Evolutionary conservation across 495 filamentous ascomycete species (phyloP).

Genomic region (Penicillium taxi): DNA sequence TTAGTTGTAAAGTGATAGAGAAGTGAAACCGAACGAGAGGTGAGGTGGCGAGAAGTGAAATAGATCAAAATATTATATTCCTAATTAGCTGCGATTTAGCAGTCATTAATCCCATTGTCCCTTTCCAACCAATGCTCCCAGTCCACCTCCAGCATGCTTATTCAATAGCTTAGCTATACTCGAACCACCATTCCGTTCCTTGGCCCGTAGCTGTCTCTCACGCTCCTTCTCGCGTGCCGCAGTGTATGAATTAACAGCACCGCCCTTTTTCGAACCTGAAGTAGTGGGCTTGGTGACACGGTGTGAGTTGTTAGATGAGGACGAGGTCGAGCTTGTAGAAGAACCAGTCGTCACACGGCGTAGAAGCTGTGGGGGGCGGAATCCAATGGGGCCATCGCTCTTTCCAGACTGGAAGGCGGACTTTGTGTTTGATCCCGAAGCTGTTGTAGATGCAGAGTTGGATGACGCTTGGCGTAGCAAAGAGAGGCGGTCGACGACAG

Average conservation of each 20-base stretch:
- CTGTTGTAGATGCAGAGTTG: conserved; percentile 40
- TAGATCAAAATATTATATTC: too few species aligned
- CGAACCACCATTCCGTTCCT: conserved; percentile 35
- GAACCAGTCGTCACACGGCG: conserved; percentile 65
- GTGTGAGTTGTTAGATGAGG: conserved; percentile 26
- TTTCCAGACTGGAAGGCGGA: conserved; percentile 55
- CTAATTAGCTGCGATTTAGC: too few species aligned
- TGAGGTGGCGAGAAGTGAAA: too few species aligned
- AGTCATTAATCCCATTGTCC: conserved; percentile 39
- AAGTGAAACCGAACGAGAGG: too few species aligned
- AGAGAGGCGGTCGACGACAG: conserved; percentile 73
- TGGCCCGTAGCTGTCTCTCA: conserved; percentile 48
- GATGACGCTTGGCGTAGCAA: conserved; percentile 61
- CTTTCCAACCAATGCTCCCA: conserved; percentile 26
- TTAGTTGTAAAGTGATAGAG: too few species aligned
- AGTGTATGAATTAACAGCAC: conserved; percentile 71
- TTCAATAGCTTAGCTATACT: conserved; percentile 31
- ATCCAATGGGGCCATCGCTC: conserved; percentile 37
- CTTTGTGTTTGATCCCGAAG: conserved; percentile 36
- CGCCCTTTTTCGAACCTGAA: conserved; percentile 58
- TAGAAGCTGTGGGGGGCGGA: conserved; percentile 72
- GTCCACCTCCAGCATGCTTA: conserved; percentile 28
- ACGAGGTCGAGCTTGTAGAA: conserved; percentile 26
- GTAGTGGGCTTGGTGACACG: conserved; percentile 33
- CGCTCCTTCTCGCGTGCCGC: conserved; percentile 65